Conservation (phyloP, 805 yeast genomes). For the Candida tibetensis region DNA sequence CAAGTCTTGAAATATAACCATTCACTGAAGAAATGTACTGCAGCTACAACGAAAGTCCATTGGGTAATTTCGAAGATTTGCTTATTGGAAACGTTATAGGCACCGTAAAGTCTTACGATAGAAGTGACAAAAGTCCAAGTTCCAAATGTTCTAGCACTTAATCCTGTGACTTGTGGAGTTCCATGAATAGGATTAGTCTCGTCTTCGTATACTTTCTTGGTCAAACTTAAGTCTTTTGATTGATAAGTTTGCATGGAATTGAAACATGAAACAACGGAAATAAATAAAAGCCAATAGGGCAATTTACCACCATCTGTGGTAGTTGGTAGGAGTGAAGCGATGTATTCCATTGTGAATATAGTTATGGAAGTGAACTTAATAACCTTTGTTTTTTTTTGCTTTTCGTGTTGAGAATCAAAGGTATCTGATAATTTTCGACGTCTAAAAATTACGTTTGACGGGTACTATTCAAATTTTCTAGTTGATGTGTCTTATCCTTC, state of each 20-base stretch:
- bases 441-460: too few relatives aligned
- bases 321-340: conserved; percentile 9
- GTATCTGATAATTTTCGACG: too few relatives aligned
- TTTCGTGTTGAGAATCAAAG: too few relatives aligned
- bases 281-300: conserved; percentile 42
- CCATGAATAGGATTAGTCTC: conserved; percentile 21
- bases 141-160: conserved; percentile 96
- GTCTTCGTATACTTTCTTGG: conserved; percentile 72
- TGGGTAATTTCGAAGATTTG: conserved; percentile 76
- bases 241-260: conserved; percentile 85
- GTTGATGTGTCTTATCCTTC: too few relatives aligned
- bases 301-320: conserved; percentile 28
- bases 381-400: too few relatives aligned
- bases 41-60: conserved; percentile 79
- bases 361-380: too few relatives aligned
- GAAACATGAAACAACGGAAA: conserved; percentile 86
- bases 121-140: conserved; percentile 94
- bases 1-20: conserved; percentile 80
- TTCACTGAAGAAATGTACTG: conserved; percentile 78
- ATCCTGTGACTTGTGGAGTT: conserved; percentile 36
- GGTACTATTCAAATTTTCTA: too few relatives aligned
- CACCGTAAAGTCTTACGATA: conserved; percentile 81
- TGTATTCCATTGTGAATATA: background rate
- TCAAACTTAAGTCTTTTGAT: conserved; percentile 63
- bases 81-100: conserved; percentile 62